A percentile compares a stretch with the other conserved stretches of the same genome.
Evolutionary conservation across 805 yeast species (phyloP).

Genomic region (Danielia reshetovae): DNA sequence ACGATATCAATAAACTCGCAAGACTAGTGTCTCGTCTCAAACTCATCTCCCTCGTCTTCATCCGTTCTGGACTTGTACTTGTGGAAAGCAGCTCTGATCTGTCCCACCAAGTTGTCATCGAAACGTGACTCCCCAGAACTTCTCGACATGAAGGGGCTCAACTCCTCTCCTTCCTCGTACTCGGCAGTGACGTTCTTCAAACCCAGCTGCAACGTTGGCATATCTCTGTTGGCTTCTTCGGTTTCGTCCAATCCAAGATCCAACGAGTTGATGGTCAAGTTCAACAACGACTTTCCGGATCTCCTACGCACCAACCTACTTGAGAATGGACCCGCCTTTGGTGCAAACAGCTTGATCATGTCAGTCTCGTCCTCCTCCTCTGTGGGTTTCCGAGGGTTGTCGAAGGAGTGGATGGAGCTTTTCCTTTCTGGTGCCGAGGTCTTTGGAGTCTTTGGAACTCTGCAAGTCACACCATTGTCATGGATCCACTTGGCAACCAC

Average conservation of each 20-base stretch:
- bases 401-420: conserved; percentile 26
- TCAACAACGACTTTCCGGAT: conserved; percentile 70
- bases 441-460: conserved; percentile 37
- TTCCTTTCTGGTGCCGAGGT: conserved; percentile 17
- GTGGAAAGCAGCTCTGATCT: conserved; percentile 34
- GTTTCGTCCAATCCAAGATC: conserved; percentile 64
- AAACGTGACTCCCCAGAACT: conserved; percentile 28
- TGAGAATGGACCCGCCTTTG: conserved; percentile 45
- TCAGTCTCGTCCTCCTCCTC: conserved; percentile 23
- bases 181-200: conserved; percentile 20
- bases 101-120: conserved; percentile 31
- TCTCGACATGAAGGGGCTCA: conserved; percentile 17
- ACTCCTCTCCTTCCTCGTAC: conserved; percentile 16
- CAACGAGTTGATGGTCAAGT: conserved; percentile 61
- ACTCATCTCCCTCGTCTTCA: conserved; percentile 39
- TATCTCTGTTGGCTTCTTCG: conserved; percentile 18
- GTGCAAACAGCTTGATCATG: conserved; percentile 40
- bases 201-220: conserved; percentile 8
- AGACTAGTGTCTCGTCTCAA: conserved; percentile 41
- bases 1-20: too few species aligned
- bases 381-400: conserved; percentile 14
- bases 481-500: conserved; percentile 88
- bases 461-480: conserved; percentile 74
- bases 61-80: conserved; percentile 25
- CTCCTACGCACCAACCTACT: conserved; percentile 59